Evolutionary conservation across 225 moss, liverwort and hornwort species (phyloP).

Genomic region (Marchantia polymorpha): DNA sequence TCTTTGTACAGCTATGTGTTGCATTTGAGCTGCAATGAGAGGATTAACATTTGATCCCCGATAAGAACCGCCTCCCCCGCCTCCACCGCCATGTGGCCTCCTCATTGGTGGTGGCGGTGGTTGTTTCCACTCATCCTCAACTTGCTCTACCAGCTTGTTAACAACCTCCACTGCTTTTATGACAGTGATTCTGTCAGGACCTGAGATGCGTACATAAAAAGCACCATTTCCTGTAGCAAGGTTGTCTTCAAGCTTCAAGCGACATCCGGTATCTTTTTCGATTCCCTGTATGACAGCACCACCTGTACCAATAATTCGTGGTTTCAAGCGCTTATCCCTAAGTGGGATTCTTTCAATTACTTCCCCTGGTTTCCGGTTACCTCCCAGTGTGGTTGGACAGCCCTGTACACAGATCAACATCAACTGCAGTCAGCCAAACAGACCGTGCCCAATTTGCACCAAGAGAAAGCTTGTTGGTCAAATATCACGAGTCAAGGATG

Average conservation of each 20-base stretch:
- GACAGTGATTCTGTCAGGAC: conserved; percentile 77
- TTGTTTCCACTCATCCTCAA: conserved; percentile 96
- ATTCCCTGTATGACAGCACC: conserved; percentile 92
- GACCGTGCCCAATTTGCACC: neutral
- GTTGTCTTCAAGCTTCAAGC: conserved; percentile 94
- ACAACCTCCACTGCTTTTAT: conserved; percentile 78
- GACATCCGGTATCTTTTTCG: conserved; percentile 94
- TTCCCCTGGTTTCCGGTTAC: conserved; percentile 92
- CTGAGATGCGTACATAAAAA: conserved; percentile 90
- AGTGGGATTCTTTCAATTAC: conserved; percentile 83
- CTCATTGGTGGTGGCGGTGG: conserved; percentile 48
- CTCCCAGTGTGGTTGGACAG: conserved; percentile 96
- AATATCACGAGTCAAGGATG: too few species aligned
- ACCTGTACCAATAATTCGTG: conserved; percentile 88
- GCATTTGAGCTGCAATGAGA: conserved; percentile 78
- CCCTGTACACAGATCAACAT: conserved; percentile 61
- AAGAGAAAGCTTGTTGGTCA: neutral
- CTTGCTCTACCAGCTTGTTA: conserved; percentile 76
- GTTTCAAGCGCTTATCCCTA: conserved; percentile 91
- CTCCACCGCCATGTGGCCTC: conserved; percentile 52
- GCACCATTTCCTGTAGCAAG: conserved; percentile 68
- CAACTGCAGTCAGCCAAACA: conserved; percentile 1
- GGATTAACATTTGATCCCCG: conserved; percentile 59
- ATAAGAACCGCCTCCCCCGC: conserved; percentile 34
- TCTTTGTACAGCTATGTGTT: conserved; percentile 84